Percentiles rank a stretch among this genome's conserved stretches.
Evolutionary conservation across 2,329 filamentous ascomycete species (phyloP).

Genomic region (Biscogniauxia sp.): DNA sequence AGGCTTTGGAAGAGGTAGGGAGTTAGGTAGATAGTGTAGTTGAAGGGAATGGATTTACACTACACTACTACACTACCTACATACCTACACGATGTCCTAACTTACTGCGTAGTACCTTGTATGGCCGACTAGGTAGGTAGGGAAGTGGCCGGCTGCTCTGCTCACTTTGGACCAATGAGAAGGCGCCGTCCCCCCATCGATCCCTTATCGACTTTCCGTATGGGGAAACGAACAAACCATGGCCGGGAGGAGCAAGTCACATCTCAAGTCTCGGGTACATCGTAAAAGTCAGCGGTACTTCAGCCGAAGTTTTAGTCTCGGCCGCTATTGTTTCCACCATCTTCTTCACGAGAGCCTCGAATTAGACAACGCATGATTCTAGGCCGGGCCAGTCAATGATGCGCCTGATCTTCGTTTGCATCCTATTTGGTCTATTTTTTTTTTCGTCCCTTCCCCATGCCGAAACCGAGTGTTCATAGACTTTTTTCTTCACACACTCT

Average conservation of each 20-base stretch:
- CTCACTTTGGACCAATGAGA: not conserved
- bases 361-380: slow-evolving; percentile 1
- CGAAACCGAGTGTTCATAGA: not conserved
- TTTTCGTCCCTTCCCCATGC: no score
- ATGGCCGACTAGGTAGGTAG: not conserved
- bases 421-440: not conserved
- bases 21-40: no score
- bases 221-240: not conserved
- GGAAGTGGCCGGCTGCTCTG: not conserved
- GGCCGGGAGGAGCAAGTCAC: no score
- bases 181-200: not conserved
- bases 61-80: no score
- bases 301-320: not conserved
- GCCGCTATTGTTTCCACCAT: not conserved
- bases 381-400: slow-evolving; percentile 1
- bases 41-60: no score
- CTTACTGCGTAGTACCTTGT: not conserved
- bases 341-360: not conserved
- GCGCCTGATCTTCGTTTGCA: slow-evolving; percentile 3
- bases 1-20: no score
- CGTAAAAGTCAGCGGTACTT: not conserved
- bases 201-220: slow-evolving; percentile 2
- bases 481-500: not conserved
- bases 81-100: not conserved
- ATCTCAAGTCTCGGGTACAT: not conserved